A percentile compares a stretch with the other conserved stretches of the same genome.
Evolutionary conservation across 371 early-diverging fungal genomes (phyloP).

Genomic region (Syncephalastrum monosporum): DNA sequence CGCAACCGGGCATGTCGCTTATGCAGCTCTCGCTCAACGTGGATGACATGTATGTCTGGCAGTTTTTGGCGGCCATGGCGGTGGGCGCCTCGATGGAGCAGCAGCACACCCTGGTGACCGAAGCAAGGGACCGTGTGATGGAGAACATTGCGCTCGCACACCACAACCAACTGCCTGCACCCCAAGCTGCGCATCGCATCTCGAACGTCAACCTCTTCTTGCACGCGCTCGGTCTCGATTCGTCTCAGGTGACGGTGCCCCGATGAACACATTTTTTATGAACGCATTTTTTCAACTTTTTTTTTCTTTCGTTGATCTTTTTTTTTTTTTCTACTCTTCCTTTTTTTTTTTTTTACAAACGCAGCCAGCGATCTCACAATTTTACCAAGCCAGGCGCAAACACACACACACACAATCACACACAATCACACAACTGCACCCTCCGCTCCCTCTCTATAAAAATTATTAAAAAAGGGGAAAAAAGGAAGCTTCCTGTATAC

Average conservation of each 20-base stretch:
- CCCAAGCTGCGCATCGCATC: constrained; percentile 67
- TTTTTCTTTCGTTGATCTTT: background rate
- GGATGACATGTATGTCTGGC: constrained; percentile 97
- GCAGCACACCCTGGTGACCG: constrained; percentile 88
- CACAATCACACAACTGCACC: no score
- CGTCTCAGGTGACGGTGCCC: constrained; percentile 74
- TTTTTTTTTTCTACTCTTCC: constrained; percentile 7
- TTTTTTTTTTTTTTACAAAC: constrained; percentile 5
- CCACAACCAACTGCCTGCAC: constrained; percentile 54
- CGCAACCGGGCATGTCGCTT: constrained; percentile 47
- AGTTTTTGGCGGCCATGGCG: constrained; percentile 94
- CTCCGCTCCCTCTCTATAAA: no score
- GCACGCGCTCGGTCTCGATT: constrained; percentile 93
- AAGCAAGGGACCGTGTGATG: constrained; percentile 88
- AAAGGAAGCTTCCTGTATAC: no score
- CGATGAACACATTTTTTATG: constrained; percentile 18
- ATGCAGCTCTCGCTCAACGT: constrained; percentile 38
- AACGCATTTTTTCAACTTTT: constrained; percentile 1
- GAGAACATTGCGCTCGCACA: constrained; percentile 76
- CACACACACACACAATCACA: no score
- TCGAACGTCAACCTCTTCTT: constrained; percentile 92
- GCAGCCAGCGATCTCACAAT: no score
- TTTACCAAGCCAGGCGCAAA: no score
- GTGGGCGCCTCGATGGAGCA: constrained; percentile 92
- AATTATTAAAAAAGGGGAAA: no score